A percentile compares a stretch with the other conserved stretches of the same genome.
phyloP scores from a whole-genome alignment of 2,329 filamentous ascomycete species.

The Triangularia verruculosa region DNA sequence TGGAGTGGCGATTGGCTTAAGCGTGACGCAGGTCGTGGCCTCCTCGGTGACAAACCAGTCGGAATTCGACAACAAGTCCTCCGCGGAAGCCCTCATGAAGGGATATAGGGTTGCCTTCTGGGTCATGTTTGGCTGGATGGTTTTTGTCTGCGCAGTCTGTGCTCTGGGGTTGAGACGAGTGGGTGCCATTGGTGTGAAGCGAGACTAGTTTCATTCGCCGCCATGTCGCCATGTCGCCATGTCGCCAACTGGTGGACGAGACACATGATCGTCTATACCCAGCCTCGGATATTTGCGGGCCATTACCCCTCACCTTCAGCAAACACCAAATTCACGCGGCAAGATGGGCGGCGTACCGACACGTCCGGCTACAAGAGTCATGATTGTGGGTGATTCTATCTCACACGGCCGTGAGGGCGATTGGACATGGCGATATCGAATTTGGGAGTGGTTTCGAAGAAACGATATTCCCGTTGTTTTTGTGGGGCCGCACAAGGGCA shows the following conservation, averaged over 20 bases:
- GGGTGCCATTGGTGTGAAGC: constrained; percentile 7
- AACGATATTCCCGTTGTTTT: constrained; percentile 30
- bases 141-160: constrained; percentile 4
- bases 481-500: constrained; percentile 39
- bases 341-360: neutral
- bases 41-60: neutral
- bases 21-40: constrained; percentile 10
- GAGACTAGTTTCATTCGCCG: too few relatives aligned
- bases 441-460: constrained; percentile 39
- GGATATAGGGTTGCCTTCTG: constrained; percentile 12
- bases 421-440: constrained; percentile 42
- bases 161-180: constrained; percentile 7
- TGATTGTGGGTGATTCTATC: constrained; percentile 41
- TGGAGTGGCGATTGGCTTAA: constrained; percentile 7
- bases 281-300: neutral
- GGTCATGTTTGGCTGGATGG: constrained; percentile 16
- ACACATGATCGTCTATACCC: too few relatives aligned
- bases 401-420: constrained; percentile 39
- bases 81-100: constrained; percentile 5
- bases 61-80: neutral
- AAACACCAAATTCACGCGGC: neutral
- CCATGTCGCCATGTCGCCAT: too few relatives aligned
- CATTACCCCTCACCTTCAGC: neutral
- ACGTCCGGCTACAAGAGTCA: constrained; percentile 22
- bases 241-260: too few relatives aligned